Percentiles rank a stretch among this genome's conserved stretches.
These are phyloP conservation scores for Colletotrichum sp. DNA, from an alignment of 2,329 filamentous ascomycete species.

Conservation along the genomic window DNA sequence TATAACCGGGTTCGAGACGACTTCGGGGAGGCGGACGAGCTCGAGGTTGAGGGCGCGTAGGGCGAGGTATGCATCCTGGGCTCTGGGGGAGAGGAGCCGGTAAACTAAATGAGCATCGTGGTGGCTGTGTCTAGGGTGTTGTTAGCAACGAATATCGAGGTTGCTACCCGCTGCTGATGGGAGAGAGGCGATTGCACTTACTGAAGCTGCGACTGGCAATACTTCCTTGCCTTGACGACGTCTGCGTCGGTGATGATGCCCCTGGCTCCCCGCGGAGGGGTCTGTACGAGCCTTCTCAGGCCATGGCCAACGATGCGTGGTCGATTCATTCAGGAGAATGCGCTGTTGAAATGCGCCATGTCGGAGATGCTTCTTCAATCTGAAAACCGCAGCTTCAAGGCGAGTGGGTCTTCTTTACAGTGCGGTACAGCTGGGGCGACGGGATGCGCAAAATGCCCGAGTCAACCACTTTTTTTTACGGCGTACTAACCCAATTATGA, in stretches of 20 bases:
- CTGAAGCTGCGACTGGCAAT: slow-evolving; percentile 60
- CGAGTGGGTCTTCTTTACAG: neutral
- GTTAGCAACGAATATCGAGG: neutral
- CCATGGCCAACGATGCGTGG: slow-evolving; percentile 39
- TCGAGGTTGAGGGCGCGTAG: slow-evolving; percentile 94
- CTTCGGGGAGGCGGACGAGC: slow-evolving; percentile 86
- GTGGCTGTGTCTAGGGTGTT: slow-evolving; percentile 75
- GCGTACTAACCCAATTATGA: neutral
- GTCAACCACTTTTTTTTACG: neutral
- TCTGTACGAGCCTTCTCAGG: slow-evolving; percentile 39
- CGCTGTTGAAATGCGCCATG: slow-evolving; percentile 23
- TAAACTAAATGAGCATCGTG: slow-evolving; percentile 86
- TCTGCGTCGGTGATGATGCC: slow-evolving; percentile 55
- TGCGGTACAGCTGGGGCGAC: neutral
- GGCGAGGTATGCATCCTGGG: slow-evolving; percentile 85
- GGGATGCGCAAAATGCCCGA: neutral
- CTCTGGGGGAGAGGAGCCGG: slow-evolving; percentile 78
- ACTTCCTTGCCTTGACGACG: slow-evolving; percentile 56
- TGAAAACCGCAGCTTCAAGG: neutral
- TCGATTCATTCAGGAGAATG: slow-evolving; percentile 41
- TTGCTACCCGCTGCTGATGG: neutral
- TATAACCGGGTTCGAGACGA: slow-evolving; percentile 85
- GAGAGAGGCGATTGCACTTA: slow-evolving; percentile 29
- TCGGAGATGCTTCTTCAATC: neutral
- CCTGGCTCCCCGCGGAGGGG: slow-evolving; percentile 19